Evolutionary conservation across 352 stramenopile species (phyloP).

Genomic region (Globisporangium cylindrosporum): DNA sequence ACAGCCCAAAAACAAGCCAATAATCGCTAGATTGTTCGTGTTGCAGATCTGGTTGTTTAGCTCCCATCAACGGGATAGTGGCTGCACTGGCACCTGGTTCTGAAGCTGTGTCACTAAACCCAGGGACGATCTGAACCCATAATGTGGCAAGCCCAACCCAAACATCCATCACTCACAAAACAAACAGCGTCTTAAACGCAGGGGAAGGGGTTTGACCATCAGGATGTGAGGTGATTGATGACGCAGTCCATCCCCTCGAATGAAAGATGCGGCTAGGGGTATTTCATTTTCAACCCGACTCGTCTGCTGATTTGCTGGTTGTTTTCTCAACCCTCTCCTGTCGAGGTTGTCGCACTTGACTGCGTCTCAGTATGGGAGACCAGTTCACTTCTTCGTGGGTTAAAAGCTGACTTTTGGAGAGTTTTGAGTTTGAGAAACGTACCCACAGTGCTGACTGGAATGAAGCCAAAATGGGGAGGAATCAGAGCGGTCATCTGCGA

Average conservation of each 20-base stretch:
- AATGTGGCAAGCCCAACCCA: background rate
- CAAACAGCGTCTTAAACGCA: background rate
- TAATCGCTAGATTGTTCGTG: background rate
- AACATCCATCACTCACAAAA: background rate
- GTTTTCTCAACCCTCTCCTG: background rate
- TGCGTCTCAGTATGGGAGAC: background rate
- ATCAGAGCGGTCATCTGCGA: background rate
- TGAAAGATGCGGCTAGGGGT: background rate
- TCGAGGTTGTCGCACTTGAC: background rate
- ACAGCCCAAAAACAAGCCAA: background rate
- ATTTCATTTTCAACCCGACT: background rate
- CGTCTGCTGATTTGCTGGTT: background rate
- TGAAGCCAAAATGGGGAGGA: background rate
- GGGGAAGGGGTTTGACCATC: background rate
- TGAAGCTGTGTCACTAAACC: background rate
- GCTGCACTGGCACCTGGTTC: constrained; percentile 4
- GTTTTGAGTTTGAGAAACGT: background rate
- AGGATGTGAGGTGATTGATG: background rate
- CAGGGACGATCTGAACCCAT: constrained; percentile 1
- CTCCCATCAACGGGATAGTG: constrained; percentile 9
- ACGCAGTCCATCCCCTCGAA: background rate
- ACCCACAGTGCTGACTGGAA: background rate
- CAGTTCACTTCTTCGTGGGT: background rate
- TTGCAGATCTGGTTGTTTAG: background rate
- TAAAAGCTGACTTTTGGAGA: background rate